phyloP scores from a whole-genome alignment of 768 basidiomycete species.

The Trametes gibbosa region DNA sequence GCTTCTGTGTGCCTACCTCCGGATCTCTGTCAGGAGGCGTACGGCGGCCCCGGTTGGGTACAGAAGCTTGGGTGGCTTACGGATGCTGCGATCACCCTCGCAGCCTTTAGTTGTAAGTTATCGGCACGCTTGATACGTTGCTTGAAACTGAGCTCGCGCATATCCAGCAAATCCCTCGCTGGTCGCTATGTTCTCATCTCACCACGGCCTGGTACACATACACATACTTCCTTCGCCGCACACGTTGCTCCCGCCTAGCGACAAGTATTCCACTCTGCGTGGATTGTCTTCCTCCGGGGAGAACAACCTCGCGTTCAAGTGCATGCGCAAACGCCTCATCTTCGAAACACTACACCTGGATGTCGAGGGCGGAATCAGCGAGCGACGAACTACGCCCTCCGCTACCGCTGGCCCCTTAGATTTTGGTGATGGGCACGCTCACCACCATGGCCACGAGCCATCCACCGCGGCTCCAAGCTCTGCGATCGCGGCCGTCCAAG shows the following conservation, averaged over 20 bases:
- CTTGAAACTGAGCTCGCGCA: neutral
- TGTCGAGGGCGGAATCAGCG: slow-evolving; percentile 80
- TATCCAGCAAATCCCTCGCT: slow-evolving; percentile 73
- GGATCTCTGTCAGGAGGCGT: slow-evolving; percentile 53
- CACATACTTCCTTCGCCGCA: slow-evolving; percentile 73
- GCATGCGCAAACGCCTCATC: slow-evolving; percentile 81
- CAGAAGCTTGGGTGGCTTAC: slow-evolving; percentile 77
- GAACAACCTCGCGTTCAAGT: slow-evolving; percentile 94
- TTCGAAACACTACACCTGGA: slow-evolving; percentile 91
- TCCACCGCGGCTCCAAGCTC: slow-evolving; percentile 1
- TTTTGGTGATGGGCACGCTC: slow-evolving; percentile 17
- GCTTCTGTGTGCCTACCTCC: slow-evolving; percentile 69
- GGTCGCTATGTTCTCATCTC: slow-evolving; percentile 68
- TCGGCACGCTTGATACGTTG: neutral
- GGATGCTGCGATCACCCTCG: slow-evolving; percentile 71
- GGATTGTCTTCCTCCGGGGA: slow-evolving; percentile 79
- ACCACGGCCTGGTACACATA: slow-evolving; percentile 83
- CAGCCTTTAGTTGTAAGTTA: slow-evolving; percentile 72
- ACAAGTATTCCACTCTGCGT: slow-evolving; percentile 79
- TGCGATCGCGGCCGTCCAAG: slow-evolving; percentile 39
- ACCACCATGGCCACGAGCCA: slow-evolving; percentile 15
- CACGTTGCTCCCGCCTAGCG: slow-evolving; percentile 73
- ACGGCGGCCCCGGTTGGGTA: slow-evolving; percentile 69
- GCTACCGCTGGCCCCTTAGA: slow-evolving; percentile 25
- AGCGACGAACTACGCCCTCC: slow-evolving; percentile 62